Evolutionary conservation across 441 rosid genomes (phyloP).

Genomic region (Eutrema salsugineum): DNA sequence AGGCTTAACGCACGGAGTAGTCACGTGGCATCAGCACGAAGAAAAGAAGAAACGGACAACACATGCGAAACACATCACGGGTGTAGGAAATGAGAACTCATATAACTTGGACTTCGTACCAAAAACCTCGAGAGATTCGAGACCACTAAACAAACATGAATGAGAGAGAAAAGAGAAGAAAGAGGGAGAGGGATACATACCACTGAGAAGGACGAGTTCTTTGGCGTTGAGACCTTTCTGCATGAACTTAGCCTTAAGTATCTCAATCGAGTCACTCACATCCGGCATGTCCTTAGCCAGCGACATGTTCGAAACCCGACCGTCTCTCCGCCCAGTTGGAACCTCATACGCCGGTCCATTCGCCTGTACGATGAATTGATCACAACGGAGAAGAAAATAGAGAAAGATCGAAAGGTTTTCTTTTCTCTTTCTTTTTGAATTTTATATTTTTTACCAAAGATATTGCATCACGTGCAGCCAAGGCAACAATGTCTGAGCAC

Average conservation of each 20-base stretch:
- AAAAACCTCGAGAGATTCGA: slow-evolving; percentile 13
- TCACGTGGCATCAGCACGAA: slow-evolving; percentile 15
- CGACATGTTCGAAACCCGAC: slow-evolving; percentile 45
- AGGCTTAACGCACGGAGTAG: too few relatives aligned
- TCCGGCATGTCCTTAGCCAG: slow-evolving; percentile 65
- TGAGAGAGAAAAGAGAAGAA: slow-evolving; percentile 13
- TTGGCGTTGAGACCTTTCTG: slow-evolving; percentile 56
- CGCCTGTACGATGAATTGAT: slow-evolving; percentile 36
- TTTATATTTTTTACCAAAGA: slow-evolving; percentile 51
- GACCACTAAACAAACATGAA: slow-evolving; percentile 28
- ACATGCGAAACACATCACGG: slow-evolving; percentile 8
- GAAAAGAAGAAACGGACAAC: background rate
- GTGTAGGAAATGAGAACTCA: slow-evolving; percentile 10
- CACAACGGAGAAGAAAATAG: background rate
- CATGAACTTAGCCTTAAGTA: slow-evolving; percentile 50
- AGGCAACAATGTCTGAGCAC: slow-evolving; percentile 80
- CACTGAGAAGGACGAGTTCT: slow-evolving; percentile 74
- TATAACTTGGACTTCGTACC: slow-evolving; percentile 35
- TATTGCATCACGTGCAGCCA: slow-evolving; percentile 89
- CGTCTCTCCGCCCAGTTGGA: slow-evolving; percentile 78
- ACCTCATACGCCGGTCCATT: slow-evolving; percentile 65
- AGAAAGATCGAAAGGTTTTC: background rate
- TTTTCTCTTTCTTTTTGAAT: background rate
- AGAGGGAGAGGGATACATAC: slow-evolving; percentile 14
- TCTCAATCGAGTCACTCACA: slow-evolving; percentile 49